Base-by-base conservation (phyloP, 1,284 basidiomycete species). In the Trichosporon inkin region DNA sequence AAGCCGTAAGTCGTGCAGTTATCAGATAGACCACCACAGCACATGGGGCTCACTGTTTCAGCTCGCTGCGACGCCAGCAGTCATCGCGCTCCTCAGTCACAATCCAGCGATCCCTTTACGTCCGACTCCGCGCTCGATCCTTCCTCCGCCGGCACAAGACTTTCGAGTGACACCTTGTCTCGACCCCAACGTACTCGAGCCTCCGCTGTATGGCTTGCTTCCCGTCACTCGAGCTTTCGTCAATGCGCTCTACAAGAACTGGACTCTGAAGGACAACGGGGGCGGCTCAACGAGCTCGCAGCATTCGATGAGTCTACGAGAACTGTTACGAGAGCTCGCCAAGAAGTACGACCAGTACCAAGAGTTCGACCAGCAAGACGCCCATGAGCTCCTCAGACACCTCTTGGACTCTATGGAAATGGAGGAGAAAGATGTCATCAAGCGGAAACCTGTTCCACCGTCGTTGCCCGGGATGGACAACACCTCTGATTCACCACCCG, bases 311-410 rank as follows among this genome's bases (percentile, higher is more conserved):
- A 67, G 66, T 19, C 54, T 75, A 8, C 71, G 88, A 70, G 80
- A 83, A 28, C 74, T 94, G 39, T 78, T 95, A 14, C 76, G 81
- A 20, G 82, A 84, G 22, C 81, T 96, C 20, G 89, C 90, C 1
- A 81, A 82, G 66, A 95, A 95, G 78, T 90, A 93, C 73, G 90
- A 92, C 68, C 93, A 97, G 70, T 97, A 95, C 72, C 85, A 90
- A 53, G 92, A 93, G 57, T 76, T 70, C 61, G 66, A 62, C 17
- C 93, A 97, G 76, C 93, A 97, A 77, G 93, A 97, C 70, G 92
- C 92, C 6, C 93, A 97, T 73, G 93, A 96, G 79, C 87, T 95
- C 66, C 79, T 96, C 49, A 83, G 90, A 38, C 92, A 93, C 65
- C 81, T 96, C 60, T 81, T 96, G 49, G 93, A 96, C 74, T 88